phyloP scores from a whole-genome alignment of 768 basidiomycete species.

The Mycena belliarum region DNA sequence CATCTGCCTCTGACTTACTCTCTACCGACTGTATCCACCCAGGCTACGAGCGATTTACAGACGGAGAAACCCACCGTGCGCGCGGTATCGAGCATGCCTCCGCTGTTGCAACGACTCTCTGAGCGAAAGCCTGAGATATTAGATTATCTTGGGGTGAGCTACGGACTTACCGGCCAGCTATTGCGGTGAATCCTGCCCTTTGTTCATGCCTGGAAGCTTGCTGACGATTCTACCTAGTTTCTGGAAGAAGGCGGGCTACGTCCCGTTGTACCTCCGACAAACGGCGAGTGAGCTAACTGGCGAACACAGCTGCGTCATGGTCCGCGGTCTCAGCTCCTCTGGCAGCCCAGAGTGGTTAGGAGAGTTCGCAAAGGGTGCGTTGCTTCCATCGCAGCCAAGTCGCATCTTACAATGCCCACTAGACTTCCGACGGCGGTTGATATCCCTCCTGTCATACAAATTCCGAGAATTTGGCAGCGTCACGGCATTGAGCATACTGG shows the following conservation, averaged over 20 bases:
- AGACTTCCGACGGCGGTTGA: slow-evolving; percentile 94
- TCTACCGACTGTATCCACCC: not conserved
- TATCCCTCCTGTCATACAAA: slow-evolving; percentile 86
- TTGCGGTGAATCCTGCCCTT: slow-evolving; percentile 52
- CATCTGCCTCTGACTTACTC: not conserved
- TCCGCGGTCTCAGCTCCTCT: slow-evolving; percentile 71
- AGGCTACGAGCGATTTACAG: slow-evolving; percentile 51
- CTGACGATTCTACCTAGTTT: slow-evolving; percentile 50
- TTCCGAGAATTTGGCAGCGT: slow-evolving; percentile 93
- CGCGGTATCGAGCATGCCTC: slow-evolving; percentile 80
- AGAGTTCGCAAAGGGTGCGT: slow-evolving; percentile 82
- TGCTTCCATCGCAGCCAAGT: not conserved
- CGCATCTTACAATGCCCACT: slow-evolving; percentile 2
- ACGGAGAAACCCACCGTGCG: slow-evolving; percentile 80
- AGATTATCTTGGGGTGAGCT: slow-evolving; percentile 96
- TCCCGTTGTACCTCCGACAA: slow-evolving; percentile 91
- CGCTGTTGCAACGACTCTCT: slow-evolving; percentile 85
- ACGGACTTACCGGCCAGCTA: slow-evolving; percentile 86
- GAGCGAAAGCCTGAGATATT: slow-evolving; percentile 88
- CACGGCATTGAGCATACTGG: slow-evolving; percentile 83
- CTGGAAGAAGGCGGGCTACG: slow-evolving; percentile 93
- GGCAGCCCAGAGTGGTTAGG: slow-evolving; percentile 77
- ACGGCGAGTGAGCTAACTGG: slow-evolving; percentile 94
- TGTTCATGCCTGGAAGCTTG: not conserved
- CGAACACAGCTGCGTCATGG: slow-evolving; percentile 96